Base-by-base conservation (phyloP, 2,329 filamentous ascomycete genomes). In the Falciphora oryzae region DNA sequence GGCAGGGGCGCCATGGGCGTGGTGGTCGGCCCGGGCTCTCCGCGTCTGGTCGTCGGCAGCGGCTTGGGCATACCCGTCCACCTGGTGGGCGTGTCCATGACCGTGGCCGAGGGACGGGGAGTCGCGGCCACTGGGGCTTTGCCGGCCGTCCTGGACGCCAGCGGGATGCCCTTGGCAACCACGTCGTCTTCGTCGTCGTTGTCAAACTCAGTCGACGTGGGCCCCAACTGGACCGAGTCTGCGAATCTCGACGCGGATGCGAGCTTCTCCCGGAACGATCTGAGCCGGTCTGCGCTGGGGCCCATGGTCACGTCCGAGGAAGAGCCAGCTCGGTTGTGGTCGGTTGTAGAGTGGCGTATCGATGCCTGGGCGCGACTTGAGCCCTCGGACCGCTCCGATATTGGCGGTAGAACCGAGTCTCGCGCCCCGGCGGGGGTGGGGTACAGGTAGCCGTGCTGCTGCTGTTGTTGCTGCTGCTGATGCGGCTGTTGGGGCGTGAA, bases 141-240 rank as follows among this genome's bases (percentile, higher is more conserved):
- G 87, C 85, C 53, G 35, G 44, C 61, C 25, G 27, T 29, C 18
- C 11, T 58, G n/a, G 64, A 70, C 18, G 67, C 63, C 0, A 22
- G 25, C 2, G 13, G 29, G 1, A 22, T 14, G 18, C 57, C 13
- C 6, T 11, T 31, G 27, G 64, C 35, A 10, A 31, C 25, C 32
- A 59, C 53, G 58, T 67, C 68, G n/a, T 53, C 62, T 31, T 65
- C 66, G 10, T 69, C 67, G 1, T 67, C 66, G 7, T 63, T 64
- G 65, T 70, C 67, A 63, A 70, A 70, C 62, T 66, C 69, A 7
- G 44, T 22, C 18, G 68, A 67, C 69, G 70, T 69, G 35, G 69
- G 69, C 8, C 69, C 69, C 2, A 70, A 65, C 67, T 68, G 69
- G 14, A 70, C 64, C 14, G 69, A 70, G 22, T 68, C 66, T n/a